phyloP scores from a whole-genome alignment of 2,329 filamentous ascomycete genomes.

The Colletotrichum spinosum region DNA sequence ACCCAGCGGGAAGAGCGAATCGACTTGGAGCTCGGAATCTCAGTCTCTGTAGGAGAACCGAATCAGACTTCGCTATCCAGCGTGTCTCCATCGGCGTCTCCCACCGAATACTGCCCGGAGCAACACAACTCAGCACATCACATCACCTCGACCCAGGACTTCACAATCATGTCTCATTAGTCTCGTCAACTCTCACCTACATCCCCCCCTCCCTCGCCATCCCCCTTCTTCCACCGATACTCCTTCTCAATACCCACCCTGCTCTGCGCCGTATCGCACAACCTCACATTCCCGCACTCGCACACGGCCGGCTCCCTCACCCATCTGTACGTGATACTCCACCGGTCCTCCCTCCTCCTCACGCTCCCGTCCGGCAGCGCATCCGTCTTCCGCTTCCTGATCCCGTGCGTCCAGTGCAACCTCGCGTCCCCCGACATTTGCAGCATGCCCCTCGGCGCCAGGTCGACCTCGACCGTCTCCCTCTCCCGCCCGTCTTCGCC shows the following conservation, averaged over 20 bases:
- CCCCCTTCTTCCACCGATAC: slow-evolving; percentile 59
- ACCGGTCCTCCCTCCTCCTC: slow-evolving; percentile 56
- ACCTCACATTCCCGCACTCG: slow-evolving; percentile 60
- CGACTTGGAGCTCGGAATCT: too few relatives aligned
- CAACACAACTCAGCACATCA: too few relatives aligned
- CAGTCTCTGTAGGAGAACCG: too few relatives aligned
- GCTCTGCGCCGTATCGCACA: slow-evolving; percentile 64
- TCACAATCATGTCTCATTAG: too few relatives aligned
- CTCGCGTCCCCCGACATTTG: slow-evolving; percentile 61
- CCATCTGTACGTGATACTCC: slow-evolving; percentile 69
- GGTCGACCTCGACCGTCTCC: slow-evolving; percentile 55
- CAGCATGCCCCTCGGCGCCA: slow-evolving; percentile 62
- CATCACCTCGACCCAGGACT: too few relatives aligned
- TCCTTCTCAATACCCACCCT: slow-evolving; percentile 59
- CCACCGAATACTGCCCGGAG: too few relatives aligned
- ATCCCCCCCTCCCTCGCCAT: slow-evolving; percentile 12
- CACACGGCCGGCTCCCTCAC: slow-evolving; percentile 58
- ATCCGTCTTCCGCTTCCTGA: slow-evolving; percentile 65
- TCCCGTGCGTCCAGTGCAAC: slow-evolving; percentile 67
- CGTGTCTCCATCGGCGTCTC: too few relatives aligned
- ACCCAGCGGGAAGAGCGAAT: too few relatives aligned
- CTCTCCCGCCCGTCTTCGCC: slow-evolving; percentile 2
- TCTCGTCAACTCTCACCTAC: background rate
- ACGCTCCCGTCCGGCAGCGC: slow-evolving; percentile 57
- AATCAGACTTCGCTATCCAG: too few relatives aligned